Conservation (phyloP, 495 filamentous ascomycete genomes). For the Elaphomyces granulatus region DNA sequence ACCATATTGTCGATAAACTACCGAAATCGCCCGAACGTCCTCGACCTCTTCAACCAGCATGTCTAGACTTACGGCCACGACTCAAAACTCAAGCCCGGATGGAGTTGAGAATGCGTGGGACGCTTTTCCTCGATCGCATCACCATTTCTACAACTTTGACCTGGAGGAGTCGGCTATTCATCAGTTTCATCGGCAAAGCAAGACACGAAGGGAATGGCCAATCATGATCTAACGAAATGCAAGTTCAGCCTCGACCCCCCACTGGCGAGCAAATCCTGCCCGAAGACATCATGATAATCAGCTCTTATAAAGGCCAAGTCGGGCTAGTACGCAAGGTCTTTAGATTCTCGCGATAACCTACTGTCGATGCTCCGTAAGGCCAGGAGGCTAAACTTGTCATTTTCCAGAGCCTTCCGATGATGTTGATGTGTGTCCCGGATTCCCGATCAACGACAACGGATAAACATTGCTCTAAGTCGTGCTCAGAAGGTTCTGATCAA, state of each 20-base stretch:
- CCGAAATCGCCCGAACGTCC: background rate
- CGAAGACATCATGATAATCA: background rate
- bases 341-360: conserved; percentile 2
- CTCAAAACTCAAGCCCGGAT: no score
- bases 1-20: background rate
- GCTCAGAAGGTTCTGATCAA: no score
- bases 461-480: background rate
- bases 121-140: no score
- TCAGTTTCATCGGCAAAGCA: no score
- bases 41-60: conserved; percentile 1
- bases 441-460: background rate
- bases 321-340: background rate
- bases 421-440: background rate
- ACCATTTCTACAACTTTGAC: no score
- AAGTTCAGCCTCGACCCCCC: no score
- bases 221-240: no score
- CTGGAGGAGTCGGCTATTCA: no score
- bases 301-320: background rate
- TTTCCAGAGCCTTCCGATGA: conserved; percentile 4
- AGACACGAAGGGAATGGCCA: no score
- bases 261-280: background rate
- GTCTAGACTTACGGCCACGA: no score
- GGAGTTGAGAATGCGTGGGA: no score
- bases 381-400: conserved; percentile 1
- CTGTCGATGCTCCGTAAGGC: background rate